Evolutionary conservation across 179 eudicot species (phyloP), one percentile per base, ranked within the genome.

Genomic region (Silene noctiflora): DNA sequence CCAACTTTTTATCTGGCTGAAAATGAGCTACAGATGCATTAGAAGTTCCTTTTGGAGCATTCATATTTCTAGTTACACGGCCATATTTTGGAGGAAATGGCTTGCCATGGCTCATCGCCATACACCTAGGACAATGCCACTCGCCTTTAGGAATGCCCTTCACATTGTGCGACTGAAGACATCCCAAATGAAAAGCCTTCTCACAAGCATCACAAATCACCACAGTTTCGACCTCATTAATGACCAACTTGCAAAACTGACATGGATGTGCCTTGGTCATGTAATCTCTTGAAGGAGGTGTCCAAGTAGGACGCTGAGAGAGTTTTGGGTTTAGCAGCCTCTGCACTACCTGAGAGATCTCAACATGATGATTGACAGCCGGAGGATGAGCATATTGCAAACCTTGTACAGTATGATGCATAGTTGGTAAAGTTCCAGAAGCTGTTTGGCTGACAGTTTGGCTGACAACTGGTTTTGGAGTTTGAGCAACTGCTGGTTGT

Each of bases 131-230:
- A 78, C 99, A 96, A 76, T 91, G 96, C 99, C 99, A 96, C 76
- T 96, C 99, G 27, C 85, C 89, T 87, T 85, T 88, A 72, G 94
- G 90, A 73, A 91, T 80, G 66, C 85, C 88, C 84, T 90, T 96
- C 72, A 82, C 88, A 80, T 87, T 85, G 84, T 81, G 77, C 62
- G 84, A 79, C 81, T 86, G 96, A 73, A 91, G 90, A 82, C 99
- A 96, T 77, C 84, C 95, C 69, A 89, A 61, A 83, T 96, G 99
- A 83, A 80, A 88, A 48, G 91, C 99, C 84, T 93, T 91, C 86
- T 96, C 99, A 78, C 99, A 96, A 75, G 91, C 89, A 87, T 96
- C 99, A 84, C 99, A 96, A 70, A 96, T 85, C 78, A 91, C 88
- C 80, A 93, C 81, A 76, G 77, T 89, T 58, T 93, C 98, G 65